Evolutionary conservation across 1,284 basidiomycete genomes (phyloP).

Genomic region (Pisolithus thermaeus): DNA sequence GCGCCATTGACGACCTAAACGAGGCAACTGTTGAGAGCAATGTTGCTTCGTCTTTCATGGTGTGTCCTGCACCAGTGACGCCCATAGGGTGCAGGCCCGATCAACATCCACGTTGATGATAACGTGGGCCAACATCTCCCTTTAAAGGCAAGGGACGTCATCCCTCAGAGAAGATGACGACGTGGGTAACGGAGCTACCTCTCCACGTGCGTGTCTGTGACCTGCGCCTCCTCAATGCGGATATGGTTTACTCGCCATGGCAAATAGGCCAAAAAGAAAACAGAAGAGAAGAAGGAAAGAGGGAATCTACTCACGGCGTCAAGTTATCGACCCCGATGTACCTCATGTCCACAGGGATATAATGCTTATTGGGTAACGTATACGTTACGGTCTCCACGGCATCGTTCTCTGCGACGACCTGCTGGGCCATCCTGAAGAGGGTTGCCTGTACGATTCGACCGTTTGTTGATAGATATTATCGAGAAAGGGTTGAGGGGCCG

Average conservation of each 20-base stretch:
- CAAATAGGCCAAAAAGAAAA: not conserved
- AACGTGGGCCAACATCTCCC: not conserved
- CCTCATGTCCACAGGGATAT: constrained; percentile 77
- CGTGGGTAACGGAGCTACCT: too few species aligned
- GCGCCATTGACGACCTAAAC: too few species aligned
- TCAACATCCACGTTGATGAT: not conserved
- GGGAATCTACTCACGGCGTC: constrained; percentile 36
- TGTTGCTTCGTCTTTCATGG: too few species aligned
- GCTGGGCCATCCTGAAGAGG: constrained; percentile 83
- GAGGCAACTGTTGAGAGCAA: too few species aligned
- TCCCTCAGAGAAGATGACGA: too few species aligned
- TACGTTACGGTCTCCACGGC: constrained; percentile 66
- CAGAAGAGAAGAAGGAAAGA: not conserved
- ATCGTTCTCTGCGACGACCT: constrained; percentile 62
- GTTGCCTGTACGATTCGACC: constrained; percentile 57
- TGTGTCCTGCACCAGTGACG: not conserved
- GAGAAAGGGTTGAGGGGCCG: not conserved
- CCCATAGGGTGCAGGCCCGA: not conserved
- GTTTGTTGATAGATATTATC: not conserved
- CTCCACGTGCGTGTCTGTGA: too few species aligned
- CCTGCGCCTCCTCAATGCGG: too few species aligned
- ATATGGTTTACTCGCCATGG: too few species aligned
- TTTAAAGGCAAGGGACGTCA: too few species aligned
- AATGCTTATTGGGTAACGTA: constrained; percentile 90
- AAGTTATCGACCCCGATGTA: constrained; percentile 53